Evolutionary conservation across 1,139 yeast genomes (phyloP).

Genomic region (Nadsonia starkeyi-henricii): DNA sequence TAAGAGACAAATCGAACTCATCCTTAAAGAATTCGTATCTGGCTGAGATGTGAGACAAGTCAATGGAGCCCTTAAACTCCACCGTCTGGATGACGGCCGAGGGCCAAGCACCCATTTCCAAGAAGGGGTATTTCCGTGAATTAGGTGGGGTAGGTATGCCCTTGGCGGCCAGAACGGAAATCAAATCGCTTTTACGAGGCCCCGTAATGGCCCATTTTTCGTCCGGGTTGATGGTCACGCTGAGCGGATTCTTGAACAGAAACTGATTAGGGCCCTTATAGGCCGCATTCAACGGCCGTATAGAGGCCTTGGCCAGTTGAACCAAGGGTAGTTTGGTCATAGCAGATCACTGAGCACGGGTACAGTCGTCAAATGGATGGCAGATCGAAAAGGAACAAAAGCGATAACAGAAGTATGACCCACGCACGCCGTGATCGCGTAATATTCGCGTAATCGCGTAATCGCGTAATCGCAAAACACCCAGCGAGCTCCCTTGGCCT

Average conservation of each 20-base stretch:
- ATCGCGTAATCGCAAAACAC: no score
- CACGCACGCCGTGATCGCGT: no score
- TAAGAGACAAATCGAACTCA: constrained; percentile 66
- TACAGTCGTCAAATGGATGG: no score
- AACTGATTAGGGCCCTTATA: constrained; percentile 1
- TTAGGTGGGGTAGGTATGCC: constrained; percentile 40
- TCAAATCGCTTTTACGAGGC: constrained; percentile 29
- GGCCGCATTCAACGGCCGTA: constrained; percentile 3
- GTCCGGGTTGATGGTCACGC: constrained; percentile 20
- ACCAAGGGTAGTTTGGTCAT: background rate
- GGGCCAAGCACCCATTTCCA: constrained; percentile 32
- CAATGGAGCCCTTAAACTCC: constrained; percentile 49
- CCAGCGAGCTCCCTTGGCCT: no score
- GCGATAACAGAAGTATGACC: no score
- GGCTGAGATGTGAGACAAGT: constrained; percentile 70
- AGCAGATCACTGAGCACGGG: background rate
- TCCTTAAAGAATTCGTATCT: constrained; percentile 79
- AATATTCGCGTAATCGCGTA: no score
- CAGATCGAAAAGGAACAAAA: no score
- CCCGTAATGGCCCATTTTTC: constrained; percentile 43
- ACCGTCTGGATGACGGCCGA: constrained; percentile 36
- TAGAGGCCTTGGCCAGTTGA: background rate
- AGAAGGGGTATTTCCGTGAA: constrained; percentile 43
- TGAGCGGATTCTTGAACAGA: constrained; percentile 17
- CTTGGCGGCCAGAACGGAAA: constrained; percentile 32